Evolutionary conservation across 2,329 filamentous ascomycete genomes (phyloP), one percentile per base, ranked within the genome.

Genomic region (Monosporascus sp.): DNA sequence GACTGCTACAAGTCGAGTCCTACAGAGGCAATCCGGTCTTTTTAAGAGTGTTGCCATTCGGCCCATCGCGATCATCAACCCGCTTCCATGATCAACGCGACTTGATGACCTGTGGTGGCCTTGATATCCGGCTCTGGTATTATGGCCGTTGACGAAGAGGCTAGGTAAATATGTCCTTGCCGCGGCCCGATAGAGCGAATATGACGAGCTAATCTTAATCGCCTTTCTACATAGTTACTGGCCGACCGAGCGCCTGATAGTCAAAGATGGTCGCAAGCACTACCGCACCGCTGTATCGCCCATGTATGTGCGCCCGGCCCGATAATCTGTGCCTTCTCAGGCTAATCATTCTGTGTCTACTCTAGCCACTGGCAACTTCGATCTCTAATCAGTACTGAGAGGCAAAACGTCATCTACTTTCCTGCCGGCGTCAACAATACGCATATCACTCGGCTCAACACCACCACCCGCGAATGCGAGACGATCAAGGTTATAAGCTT

Each of bases 361-460:
- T 53, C 31, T 63, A 92, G 88, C 60, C 89, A 94, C 72, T 92
- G 88, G 85, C 89, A 94, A 73, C 79, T 99, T 46, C 89, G 93
- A 51, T 93, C 95, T 61, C 85, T 96, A 61, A 88, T 97, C 67
- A 93, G 89, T 69, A 87, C 86, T 25, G 85, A 90, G 60, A 83
- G 89, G 64, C 79, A 84, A 44, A 83, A 92, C 69, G 74, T 86
- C 61, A 79, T 97, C 59, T 97, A 95, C 75, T 96, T 95, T 64
- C 91, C 92, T 37, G 85, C 85, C 60, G 87, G 88, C 53, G 74
- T 78, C 63, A 84, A 90, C 56, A 82, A 86, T 60, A 74, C 76
- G 48, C 74, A 81, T 54, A 72, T 90, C 49, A 86, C 87, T 63
- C 80, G 82, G 37, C 80, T 93, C 52, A 81, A 92, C 63, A 84